phyloP scores from a whole-genome alignment of 768 basidiomycete species.

The Boletus rubropictus region DNA sequence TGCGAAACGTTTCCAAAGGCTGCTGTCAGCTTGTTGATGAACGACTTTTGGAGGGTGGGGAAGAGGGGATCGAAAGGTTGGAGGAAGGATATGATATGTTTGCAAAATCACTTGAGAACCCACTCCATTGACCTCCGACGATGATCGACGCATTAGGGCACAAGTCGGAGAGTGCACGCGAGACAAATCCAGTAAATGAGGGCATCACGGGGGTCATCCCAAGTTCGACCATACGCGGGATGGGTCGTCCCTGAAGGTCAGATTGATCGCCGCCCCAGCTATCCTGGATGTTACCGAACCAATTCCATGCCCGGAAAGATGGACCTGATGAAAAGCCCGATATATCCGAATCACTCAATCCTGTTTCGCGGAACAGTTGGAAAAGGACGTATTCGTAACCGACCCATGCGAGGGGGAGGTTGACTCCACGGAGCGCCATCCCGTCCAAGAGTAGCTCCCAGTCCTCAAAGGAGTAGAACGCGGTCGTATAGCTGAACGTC shows the following conservation, averaged over 20 bases:
- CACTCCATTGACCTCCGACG: slow-evolving; percentile 32
- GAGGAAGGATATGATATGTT: slow-evolving; percentile 36
- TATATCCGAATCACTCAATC: slow-evolving; percentile 34
- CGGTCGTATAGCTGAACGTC: slow-evolving; percentile 38
- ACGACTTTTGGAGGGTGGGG: slow-evolving; percentile 31
- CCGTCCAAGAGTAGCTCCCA: slow-evolving; percentile 39
- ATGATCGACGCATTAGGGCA: slow-evolving; percentile 35
- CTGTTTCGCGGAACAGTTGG: slow-evolving; percentile 34
- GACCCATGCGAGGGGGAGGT: slow-evolving; percentile 39
- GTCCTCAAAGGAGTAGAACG: slow-evolving; percentile 36
- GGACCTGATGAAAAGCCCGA: slow-evolving; percentile 33
- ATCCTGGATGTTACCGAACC: slow-evolving; percentile 40
- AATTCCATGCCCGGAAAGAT: slow-evolving; percentile 39
- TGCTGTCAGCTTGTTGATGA: slow-evolving; percentile 35
- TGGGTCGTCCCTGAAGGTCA: slow-evolving; percentile 32
- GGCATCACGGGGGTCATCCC: slow-evolving; percentile 41
- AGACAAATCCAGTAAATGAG: slow-evolving; percentile 40
- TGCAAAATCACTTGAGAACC: slow-evolving; percentile 30
- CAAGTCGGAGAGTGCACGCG: slow-evolving; percentile 24
- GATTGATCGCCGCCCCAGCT: slow-evolving; percentile 38
- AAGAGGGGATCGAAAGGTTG: slow-evolving; percentile 38
- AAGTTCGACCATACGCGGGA: slow-evolving; percentile 36
- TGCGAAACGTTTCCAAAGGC: slow-evolving; percentile 37
- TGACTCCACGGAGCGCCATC: slow-evolving; percentile 38
- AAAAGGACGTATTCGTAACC: slow-evolving; percentile 36